Evolutionary conservation across 176 grass and related monocot species (phyloP).

Genomic region (Themeda triandra): DNA sequence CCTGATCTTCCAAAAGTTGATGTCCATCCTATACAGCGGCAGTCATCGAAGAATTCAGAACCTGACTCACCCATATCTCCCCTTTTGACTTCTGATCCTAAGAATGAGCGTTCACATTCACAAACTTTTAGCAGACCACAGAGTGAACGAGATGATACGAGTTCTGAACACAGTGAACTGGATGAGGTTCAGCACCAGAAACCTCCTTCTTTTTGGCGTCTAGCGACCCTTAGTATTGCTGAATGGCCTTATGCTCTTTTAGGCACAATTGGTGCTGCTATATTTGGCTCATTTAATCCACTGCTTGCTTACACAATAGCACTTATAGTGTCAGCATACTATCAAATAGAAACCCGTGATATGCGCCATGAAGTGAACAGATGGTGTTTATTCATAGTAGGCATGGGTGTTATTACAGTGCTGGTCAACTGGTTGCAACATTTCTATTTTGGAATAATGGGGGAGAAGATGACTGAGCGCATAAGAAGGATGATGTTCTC

Average conservation of each 20-base stretch:
- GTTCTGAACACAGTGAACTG: conserved; percentile 64
- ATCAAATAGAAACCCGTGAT: conserved; percentile 64
- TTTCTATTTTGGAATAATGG: conserved; percentile 99
- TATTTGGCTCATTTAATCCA: conserved; percentile 99
- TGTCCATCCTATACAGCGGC: conserved; percentile 72
- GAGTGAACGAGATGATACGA: conserved; percentile 65
- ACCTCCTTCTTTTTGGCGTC: conserved; percentile 95
- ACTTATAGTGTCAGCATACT: conserved; percentile 91
- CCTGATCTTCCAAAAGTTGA: conserved; percentile 97
- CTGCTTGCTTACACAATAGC: conserved; percentile 95
- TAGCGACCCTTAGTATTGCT: conserved; percentile 85
- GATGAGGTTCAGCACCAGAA: conserved; percentile 59
- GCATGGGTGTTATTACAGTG: conserved; percentile 96
- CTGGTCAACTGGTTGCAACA: conserved; percentile 98
- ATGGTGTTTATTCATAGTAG: conserved; percentile 97
- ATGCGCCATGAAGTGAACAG: conserved; percentile 83
- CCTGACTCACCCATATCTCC: conserved; percentile 99
- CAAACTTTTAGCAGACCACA: conserved; percentile 89
- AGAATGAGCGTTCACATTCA: conserved; percentile 96
- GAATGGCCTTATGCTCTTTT: conserved; percentile 99
- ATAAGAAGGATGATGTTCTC: conserved; percentile 99
- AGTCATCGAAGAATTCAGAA: conserved; percentile 87
- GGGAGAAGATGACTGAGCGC: conserved; percentile 99
- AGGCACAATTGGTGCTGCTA: conserved; percentile 90
- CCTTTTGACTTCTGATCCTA: conserved; percentile 91